Evolutionary conservation across 2,329 filamentous ascomycete genomes (phyloP), one percentile per base, ranked within the genome.

Genomic region (Myriosclerotinia curreyana): DNA sequence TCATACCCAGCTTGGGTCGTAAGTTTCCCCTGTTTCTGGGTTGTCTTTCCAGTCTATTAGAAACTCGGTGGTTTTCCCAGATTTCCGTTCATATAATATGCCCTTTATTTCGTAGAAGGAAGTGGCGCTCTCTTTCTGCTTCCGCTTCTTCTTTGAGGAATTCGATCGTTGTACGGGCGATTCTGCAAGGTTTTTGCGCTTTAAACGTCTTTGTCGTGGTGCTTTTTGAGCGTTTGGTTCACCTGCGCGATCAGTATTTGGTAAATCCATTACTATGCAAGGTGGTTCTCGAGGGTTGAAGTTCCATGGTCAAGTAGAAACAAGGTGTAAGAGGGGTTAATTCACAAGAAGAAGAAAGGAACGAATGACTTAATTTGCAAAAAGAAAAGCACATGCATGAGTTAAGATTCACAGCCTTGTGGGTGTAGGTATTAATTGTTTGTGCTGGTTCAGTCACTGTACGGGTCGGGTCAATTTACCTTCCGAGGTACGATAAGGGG

Each of bases 21-120:
- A 86, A 1, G 67, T 65, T 66, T 79, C 71, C 22, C 81, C 82
- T 48, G 82, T 83, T 2, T 69, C 66, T n/a, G 77, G 74, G 69
- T 86, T 75, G 65, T 81, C 79, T 55, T 77, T 79, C 85, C 85
- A 87, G 70, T 85, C 80, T 61, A 87, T 79, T 3, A 77, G 71
- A 68, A 86, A 88, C n/a, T 77, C 66, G 14, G 71, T 71, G 31
- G 70, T 28, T 40, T 65, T 66, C 9, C 68, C 56, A 42, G 28
- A 31, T 42, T 42, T 65, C 46, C 65, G 65, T 62, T 71, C 68
- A 11, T 50, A 60, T 5, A 68, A 52, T 51, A 71, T 70, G 25
- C 56, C 62, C 22, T 64, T 67, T 46, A 70, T 53, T 7, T 36
- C 17, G 38, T 58, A 63, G 20, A 42, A 58, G 2, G 28, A 9